Evolutionary conservation across 352 stramenopile species (phyloP), one percentile per base, ranked within the genome.

Genomic region (Achlya hypogyna): DNA sequence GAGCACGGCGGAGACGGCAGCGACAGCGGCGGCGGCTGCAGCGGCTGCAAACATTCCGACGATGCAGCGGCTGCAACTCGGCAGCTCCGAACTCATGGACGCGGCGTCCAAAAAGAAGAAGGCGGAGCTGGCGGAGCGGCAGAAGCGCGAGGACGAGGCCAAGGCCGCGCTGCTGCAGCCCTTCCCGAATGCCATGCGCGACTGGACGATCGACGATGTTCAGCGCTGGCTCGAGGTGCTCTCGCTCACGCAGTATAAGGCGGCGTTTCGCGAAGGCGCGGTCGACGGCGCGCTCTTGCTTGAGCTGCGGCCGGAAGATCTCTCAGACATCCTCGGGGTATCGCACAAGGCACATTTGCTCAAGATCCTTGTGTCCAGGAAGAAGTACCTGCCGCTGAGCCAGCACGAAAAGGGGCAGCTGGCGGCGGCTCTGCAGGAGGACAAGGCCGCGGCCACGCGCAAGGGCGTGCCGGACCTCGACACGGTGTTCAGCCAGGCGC

Each of bases 251-350:
- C 87, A 98, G 69, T 98, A 98, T 79, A 92, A 93, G 68, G 68
- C 72, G 45, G 88, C 92, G 25, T 98, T 98, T 70, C 63, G 66
- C 1, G 93, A 98, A 70, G 92, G 79, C 5, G 83, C 82, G 1
- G 88, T 98, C 54, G 93, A 98, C 62, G 93, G 93, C 43, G 87
- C 83, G 45, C 97, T 98, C 63, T 72, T 98, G 49, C 78, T 97
- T 23, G 90, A 98, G 62, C 77, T 98, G 43, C 78, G 88, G 0
- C 73, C 89, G n/a, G 90, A 97, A 31, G 93, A 98, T 71, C 78
- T 98, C 74, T 74, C 81, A 3, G 85, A 98, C 56, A 82, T 96
- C 31, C 76, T 98, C 1, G 89, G 86, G 29, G 81, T 98, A 56
- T 77, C 79, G 25, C 91, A 98, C 79, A 91, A 91, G 66, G 80